Conservation (phyloP, 441 rosid genomes). For the Hura crepitans region DNA sequence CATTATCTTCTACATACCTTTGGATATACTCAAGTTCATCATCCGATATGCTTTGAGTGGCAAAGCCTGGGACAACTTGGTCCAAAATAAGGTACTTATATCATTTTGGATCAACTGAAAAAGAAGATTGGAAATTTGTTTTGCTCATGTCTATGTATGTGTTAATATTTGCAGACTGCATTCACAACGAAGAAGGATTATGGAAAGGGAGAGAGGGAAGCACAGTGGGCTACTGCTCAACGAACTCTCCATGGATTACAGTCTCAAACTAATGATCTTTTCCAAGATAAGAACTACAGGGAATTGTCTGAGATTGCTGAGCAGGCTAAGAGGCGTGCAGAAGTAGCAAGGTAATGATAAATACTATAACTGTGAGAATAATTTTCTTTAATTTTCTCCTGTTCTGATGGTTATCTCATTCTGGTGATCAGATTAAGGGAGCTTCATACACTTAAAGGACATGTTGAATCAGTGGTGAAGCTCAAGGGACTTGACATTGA, state of each 20-base stretch:
- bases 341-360: constrained; percentile 81
- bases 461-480: constrained; percentile 79
- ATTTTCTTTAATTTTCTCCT: neutral
- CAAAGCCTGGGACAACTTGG: constrained; percentile 69
- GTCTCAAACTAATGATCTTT: constrained; percentile 35
- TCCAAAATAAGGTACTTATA: constrained; percentile 47
- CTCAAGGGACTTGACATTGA: constrained; percentile 81
- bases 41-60: constrained; percentile 63
- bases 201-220: constrained; percentile 75
- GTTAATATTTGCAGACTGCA: constrained; percentile 42
- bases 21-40: constrained; percentile 76
- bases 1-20: constrained; percentile 66
- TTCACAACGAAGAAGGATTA: constrained; percentile 77
- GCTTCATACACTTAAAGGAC: constrained; percentile 75
- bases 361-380: too few species aligned
- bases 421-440: constrained; percentile 49
- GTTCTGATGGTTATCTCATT: neutral
- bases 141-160: too few species aligned
- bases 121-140: too few species aligned
- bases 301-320: constrained; percentile 79
- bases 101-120: too few species aligned
- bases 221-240: constrained; percentile 84
- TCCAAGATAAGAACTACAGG: constrained; percentile 43
- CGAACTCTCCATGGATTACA: constrained; percentile 74
- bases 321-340: constrained; percentile 80